These are phyloP conservation scores for Trypanosoma scelopori DNA, from an alignment of 208 protist genomes.

Conservation along the genomic window DNA sequence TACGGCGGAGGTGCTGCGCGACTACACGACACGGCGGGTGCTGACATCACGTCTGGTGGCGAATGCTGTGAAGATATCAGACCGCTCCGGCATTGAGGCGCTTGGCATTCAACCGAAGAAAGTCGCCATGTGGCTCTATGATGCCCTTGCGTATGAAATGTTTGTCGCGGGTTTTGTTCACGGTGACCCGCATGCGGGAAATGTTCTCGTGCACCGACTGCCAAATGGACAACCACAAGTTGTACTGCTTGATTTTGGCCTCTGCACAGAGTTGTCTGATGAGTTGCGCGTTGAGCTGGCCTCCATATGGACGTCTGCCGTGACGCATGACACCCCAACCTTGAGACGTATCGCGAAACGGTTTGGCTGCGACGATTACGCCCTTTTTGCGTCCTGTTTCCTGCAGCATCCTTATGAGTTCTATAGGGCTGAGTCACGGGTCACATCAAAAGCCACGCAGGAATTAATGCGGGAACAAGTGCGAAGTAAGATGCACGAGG, in stretches of 20 bases:
- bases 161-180: slow-evolving; percentile 95
- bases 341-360: slow-evolving; percentile 44
- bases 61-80: slow-evolving; percentile 76
- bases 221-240: slow-evolving; percentile 68
- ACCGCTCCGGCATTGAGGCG: slow-evolving; percentile 56
- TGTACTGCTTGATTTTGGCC: slow-evolving; percentile 94
- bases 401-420: slow-evolving; percentile 84
- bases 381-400: slow-evolving; percentile 84
- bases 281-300: slow-evolving; percentile 51
- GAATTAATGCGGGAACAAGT: slow-evolving; percentile 70
- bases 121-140: slow-evolving; percentile 73
- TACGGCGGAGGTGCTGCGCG: slow-evolving; percentile 58
- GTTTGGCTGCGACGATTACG: slow-evolving; percentile 75
- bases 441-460: slow-evolving; percentile 40
- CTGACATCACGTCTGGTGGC: slow-evolving; percentile 70
- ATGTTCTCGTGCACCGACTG: slow-evolving; percentile 86
- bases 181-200: slow-evolving; percentile 93
- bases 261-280: slow-evolving; percentile 89
- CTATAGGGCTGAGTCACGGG: slow-evolving; percentile 30
- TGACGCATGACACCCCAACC: slow-evolving; percentile 61
- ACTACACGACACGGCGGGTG: slow-evolving; percentile 65
- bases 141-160: slow-evolving; percentile 92
- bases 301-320: slow-evolving; percentile 75
- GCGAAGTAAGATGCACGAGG: slow-evolving; percentile 70
- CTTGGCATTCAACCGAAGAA: slow-evolving; percentile 54